Conservation (phyloP, 2,329 filamentous ascomycete species). For the Amauroascus verrucosus region DNA sequence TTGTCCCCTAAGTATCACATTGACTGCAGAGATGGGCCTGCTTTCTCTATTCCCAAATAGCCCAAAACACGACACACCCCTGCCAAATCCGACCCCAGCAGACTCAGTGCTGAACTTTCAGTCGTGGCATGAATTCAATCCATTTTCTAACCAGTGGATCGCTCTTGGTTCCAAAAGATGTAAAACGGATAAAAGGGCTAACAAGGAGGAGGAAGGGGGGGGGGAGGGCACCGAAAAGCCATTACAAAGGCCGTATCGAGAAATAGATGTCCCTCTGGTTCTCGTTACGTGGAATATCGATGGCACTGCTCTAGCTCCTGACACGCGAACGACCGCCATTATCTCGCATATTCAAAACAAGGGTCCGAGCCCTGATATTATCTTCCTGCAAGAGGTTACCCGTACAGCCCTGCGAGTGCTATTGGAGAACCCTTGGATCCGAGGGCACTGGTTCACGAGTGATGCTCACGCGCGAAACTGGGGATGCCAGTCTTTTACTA, state of each 20-base stretch:
- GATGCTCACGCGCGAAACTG: constrained; percentile 22
- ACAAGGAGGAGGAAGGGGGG: no score
- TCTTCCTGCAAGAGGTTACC: constrained; percentile 33
- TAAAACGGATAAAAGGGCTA: no score
- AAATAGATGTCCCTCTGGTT: constrained; percentile 16
- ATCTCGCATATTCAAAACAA: constrained; percentile 19
- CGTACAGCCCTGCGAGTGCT: constrained; percentile 19
- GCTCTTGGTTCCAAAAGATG: no score
- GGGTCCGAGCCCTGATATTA: constrained; percentile 20
- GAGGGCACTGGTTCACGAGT: constrained; percentile 25
- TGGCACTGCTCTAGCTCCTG: constrained; percentile 14
- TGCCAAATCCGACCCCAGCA: no score
- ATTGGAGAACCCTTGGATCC: constrained; percentile 21
- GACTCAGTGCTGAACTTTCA: no score
- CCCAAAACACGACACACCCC: no score
- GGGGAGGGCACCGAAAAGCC: neutral
- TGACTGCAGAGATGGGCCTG: no score
- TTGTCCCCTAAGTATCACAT: no score
- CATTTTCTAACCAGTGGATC: no score
- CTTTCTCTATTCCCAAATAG: no score
- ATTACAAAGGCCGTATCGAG: neutral
- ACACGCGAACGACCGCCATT: constrained; percentile 22
- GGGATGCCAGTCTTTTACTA: constrained; percentile 21
- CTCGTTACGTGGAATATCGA: constrained; percentile 31
- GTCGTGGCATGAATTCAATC: no score